phyloP scores from a whole-genome alignment of 352 stramenopile genomes.

The Phytophthora pini region DNA sequence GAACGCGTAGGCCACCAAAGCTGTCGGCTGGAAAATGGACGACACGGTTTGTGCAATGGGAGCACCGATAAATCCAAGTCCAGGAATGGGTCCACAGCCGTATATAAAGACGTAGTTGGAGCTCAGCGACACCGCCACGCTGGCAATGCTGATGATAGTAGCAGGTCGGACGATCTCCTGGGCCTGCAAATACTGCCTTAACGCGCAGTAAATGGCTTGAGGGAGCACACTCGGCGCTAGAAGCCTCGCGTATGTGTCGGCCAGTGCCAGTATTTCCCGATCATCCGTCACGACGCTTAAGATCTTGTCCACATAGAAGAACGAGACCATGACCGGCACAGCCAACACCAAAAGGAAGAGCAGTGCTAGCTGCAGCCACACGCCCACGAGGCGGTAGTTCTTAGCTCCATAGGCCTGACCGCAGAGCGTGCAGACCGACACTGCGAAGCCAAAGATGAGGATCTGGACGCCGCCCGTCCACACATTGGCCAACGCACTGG shows the following conservation, averaged over 20 bases:
- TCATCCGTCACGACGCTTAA: constrained; percentile 76
- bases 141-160: constrained; percentile 77
- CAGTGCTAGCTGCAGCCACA: constrained; percentile 82
- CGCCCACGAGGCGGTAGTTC: constrained; percentile 79
- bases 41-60: constrained; percentile 74
- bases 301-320: constrained; percentile 83
- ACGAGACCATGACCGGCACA: constrained; percentile 80
- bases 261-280: constrained; percentile 59
- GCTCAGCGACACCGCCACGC: constrained; percentile 66
- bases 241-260: constrained; percentile 66
- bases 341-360: constrained; percentile 73
- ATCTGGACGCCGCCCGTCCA: constrained; percentile 86
- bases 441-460: constrained; percentile 79
- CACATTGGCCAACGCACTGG: constrained; percentile 73
- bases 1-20: constrained; percentile 73
- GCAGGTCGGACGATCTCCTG: constrained; percentile 84
- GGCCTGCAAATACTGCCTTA: constrained; percentile 82
- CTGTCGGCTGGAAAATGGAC: constrained; percentile 78
- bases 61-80: constrained; percentile 75
- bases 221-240: constrained; percentile 71
- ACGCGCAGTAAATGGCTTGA: constrained; percentile 71
- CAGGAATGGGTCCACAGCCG: constrained; percentile 62
- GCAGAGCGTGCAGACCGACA: constrained; percentile 84
- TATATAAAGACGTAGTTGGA: constrained; percentile 88
- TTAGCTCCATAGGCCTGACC: constrained; percentile 81